Conservation (phyloP, 2,329 filamentous ascomycete species). For the Calycina marina region DNA sequence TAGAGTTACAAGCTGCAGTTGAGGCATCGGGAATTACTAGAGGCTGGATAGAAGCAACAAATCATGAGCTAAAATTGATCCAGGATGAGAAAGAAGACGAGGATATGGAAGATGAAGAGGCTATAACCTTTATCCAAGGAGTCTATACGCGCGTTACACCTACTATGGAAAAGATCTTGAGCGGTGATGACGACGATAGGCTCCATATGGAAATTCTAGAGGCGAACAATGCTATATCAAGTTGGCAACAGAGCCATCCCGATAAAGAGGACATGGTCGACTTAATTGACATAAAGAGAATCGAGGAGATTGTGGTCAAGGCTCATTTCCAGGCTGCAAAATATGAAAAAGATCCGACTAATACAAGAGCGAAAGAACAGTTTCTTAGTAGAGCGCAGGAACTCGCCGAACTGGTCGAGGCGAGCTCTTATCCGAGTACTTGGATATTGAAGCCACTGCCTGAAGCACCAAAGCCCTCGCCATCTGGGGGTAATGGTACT, state of each 20-base stretch:
- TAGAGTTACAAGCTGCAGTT: conserved; percentile 6
- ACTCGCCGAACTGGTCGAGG: conserved; percentile 6
- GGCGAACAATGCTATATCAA: conserved; percentile 6
- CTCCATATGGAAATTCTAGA: conserved; percentile 9
- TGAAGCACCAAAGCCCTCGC: conserved; percentile 5
- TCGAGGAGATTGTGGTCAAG: conserved; percentile 7
- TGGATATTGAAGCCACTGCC: conserved; percentile 7
- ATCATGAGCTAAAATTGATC: conserved; percentile 7
- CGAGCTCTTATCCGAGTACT: conserved; percentile 7
- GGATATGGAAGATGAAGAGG: conserved; percentile 7
- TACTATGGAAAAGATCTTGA: conserved; percentile 8
- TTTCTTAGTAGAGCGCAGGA: conserved; percentile 8
- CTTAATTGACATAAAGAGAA: conserved; percentile 7
- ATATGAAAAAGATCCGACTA: conserved; percentile 7
- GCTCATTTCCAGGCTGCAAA: conserved; percentile 7
- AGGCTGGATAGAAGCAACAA: conserved; percentile 8
- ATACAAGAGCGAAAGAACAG: conserved; percentile 9
- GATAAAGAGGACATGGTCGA: conserved; percentile 6
- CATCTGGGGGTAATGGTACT: conserved; percentile 7
- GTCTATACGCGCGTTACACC: conserved; percentile 7
- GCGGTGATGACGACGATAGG: conserved; percentile 6
- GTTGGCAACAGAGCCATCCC: conserved; percentile 6
- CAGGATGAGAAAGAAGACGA: conserved; percentile 7
- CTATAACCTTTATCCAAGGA: conserved; percentile 7
- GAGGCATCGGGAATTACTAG: conserved; percentile 8